Percentiles rank a stretch among this genome's conserved stretches.
Conservation (phyloP, 164 flowering plant genomes). For the Aristolochia contorta region DNA sequence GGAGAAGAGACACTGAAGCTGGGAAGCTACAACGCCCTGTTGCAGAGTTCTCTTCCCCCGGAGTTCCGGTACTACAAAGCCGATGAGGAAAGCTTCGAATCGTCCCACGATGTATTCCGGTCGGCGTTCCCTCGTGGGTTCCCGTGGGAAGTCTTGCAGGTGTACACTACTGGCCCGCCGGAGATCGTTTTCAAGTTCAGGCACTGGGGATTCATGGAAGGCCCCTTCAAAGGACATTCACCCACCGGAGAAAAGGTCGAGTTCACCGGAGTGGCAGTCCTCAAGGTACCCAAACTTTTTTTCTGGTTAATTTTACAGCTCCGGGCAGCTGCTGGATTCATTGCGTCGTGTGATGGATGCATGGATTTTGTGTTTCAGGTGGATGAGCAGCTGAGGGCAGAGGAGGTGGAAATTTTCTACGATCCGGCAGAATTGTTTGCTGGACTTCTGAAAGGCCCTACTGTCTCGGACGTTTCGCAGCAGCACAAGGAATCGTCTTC, state of each 20-base stretch:
- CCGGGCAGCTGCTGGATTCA: not conserved
- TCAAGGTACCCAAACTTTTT: slow-evolving; percentile 32
- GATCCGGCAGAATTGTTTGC: slow-evolving; percentile 73
- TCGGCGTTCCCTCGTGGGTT: slow-evolving; percentile 77
- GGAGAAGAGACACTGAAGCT: slow-evolving; percentile 58
- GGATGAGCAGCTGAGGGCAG: slow-evolving; percentile 62
- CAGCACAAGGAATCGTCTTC: not conserved
- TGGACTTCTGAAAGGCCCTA: slow-evolving; percentile 57
- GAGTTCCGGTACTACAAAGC: slow-evolving; percentile 63
- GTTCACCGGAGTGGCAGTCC: slow-evolving; percentile 51
- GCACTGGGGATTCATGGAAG: slow-evolving; percentile 95
- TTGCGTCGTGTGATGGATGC: no score
- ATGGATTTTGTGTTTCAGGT: slow-evolving; percentile 28
- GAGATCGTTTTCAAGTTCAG: slow-evolving; percentile 65
- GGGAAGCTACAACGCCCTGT: slow-evolving; percentile 84
- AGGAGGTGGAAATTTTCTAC: slow-evolving; percentile 72
- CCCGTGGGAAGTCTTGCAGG: slow-evolving; percentile 75
- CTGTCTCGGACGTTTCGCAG: not conserved
- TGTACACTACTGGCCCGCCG: slow-evolving; percentile 82
- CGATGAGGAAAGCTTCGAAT: slow-evolving; percentile 70
- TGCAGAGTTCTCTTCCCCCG: slow-evolving; percentile 60
- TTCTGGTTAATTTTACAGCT: not conserved
- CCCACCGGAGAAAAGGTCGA: slow-evolving; percentile 72
- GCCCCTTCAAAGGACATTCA: slow-evolving; percentile 71
- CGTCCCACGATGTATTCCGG: slow-evolving; percentile 65